phyloP scores from a whole-genome alignment of 2,329 filamentous ascomycete genomes.

The Cercospora citrullina region DNA sequence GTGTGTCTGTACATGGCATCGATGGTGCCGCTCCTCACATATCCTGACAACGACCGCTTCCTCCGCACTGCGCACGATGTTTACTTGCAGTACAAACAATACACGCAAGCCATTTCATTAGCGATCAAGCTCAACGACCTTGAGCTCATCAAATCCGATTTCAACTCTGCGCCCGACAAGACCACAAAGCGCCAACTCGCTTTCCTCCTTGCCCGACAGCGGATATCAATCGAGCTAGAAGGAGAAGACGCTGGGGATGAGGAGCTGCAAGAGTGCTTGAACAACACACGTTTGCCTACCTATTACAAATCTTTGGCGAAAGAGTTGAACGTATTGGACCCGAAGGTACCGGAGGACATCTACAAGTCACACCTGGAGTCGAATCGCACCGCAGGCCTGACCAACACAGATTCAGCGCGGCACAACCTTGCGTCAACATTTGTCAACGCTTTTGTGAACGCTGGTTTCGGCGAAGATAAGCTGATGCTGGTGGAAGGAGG shows the following conservation, averaged over 20 bases:
- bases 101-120: constrained; percentile 88
- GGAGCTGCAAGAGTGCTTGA: constrained; percentile 77
- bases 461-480: constrained; percentile 93
- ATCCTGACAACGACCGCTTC: constrained; percentile 95
- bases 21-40: constrained; percentile 97
- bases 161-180: constrained; percentile 76
- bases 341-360: constrained; percentile 96
- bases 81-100: constrained; percentile 89
- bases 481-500: constrained; percentile 87
- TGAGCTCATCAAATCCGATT: constrained; percentile 73
- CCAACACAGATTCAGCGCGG: constrained; percentile 90
- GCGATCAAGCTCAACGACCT: constrained; percentile 91
- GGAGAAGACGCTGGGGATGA: constrained; percentile 68
- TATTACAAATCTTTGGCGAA: constrained; percentile 94
- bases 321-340: constrained; percentile 94
- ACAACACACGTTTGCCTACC: constrained; percentile 83
- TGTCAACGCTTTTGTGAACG: constrained; percentile 96
- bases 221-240: constrained; percentile 74
- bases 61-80: constrained; percentile 89
- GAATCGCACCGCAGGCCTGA: constrained; percentile 86
- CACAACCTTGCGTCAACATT: constrained; percentile 96
- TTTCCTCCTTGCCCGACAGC: constrained; percentile 87
- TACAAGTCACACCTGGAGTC: constrained; percentile 99
- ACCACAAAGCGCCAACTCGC: constrained; percentile 89
- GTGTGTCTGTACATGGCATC: constrained; percentile 98